Percentiles rank a stretch among this genome's conserved stretches.
These are phyloP conservation scores for Mycena rebaudengoi DNA, from an alignment of 768 basidiomycete genomes.

Conservation along the genomic window DNA sequence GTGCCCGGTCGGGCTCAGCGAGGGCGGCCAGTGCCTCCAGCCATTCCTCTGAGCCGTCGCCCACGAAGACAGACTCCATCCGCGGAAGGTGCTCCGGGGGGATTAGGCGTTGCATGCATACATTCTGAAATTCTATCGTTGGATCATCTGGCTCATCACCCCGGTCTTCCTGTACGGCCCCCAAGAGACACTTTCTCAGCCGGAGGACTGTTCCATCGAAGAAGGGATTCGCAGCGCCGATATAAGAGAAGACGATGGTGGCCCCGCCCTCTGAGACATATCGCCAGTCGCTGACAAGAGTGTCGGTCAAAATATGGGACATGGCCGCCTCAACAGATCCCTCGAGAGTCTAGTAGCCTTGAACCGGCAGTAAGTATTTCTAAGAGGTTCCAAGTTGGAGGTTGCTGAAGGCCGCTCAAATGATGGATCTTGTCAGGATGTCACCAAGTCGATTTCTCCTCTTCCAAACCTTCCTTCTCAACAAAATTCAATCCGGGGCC, in stretches of 20 bases:
- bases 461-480: no score
- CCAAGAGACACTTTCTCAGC: constrained; percentile 64
- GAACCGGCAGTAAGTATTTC: not conserved
- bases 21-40: constrained; percentile 57
- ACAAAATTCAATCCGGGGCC: no score
- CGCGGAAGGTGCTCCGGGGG: constrained; percentile 66
- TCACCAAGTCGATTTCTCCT: no score
- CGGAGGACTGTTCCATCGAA: constrained; percentile 79
- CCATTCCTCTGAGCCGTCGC: constrained; percentile 56
- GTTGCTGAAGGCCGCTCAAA: no score
- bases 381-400: not conserved
- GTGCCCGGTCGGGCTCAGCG: constrained; percentile 63
- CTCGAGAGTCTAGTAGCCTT: not conserved
- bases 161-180: not conserved
- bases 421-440: no score
- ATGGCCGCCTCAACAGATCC: not conserved
- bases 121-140: constrained; percentile 63
- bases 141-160: constrained; percentile 45
- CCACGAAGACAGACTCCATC: constrained; percentile 57
- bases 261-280: constrained; percentile 96
- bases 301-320: constrained; percentile 32
- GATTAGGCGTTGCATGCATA: constrained; percentile 72
- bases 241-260: constrained; percentile 87
- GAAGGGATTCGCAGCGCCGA: constrained; percentile 57
- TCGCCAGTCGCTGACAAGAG: constrained; percentile 67